A percentile compares a stretch with the other conserved stretches of the same genome.
These are phyloP conservation scores for Candida xyloterini DNA, from an alignment of 805 yeast genomes.

Conservation along the genomic window DNA sequence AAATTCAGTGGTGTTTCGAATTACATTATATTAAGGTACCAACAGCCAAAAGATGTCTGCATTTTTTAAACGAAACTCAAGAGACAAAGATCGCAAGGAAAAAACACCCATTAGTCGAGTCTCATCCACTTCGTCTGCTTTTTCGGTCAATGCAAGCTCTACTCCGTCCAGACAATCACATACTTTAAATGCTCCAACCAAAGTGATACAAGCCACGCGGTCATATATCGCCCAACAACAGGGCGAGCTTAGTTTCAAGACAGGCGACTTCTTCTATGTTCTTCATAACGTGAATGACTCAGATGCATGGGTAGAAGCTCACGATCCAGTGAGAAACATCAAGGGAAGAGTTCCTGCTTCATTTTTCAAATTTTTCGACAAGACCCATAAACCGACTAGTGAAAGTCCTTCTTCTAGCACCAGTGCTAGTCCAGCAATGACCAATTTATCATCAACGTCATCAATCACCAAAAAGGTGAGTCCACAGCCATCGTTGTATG, in stretches of 20 bases:
- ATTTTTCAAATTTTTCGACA: constrained; percentile 75
- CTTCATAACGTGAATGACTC: constrained; percentile 47
- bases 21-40: neutral
- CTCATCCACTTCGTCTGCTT: constrained; percentile 20
- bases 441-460: constrained; percentile 34
- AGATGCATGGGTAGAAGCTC: constrained; percentile 76
- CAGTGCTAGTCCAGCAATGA: constrained; percentile 18
- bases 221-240: constrained; percentile 77
- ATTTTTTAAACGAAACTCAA: constrained; percentile 32
- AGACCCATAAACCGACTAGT: constrained; percentile 43
- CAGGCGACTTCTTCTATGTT: constrained; percentile 90
- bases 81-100: constrained; percentile 29
- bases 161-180: constrained; percentile 8
- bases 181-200: constrained; percentile 56
- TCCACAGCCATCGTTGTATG: constrained; percentile 53
- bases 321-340: constrained; percentile 73
- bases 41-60: constrained; percentile 21
- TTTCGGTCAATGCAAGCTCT: constrained; percentile 7
- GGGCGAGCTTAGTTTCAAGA: constrained; percentile 71
- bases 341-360: constrained; percentile 86
- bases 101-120: constrained; percentile 19
- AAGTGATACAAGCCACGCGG: constrained; percentile 78
- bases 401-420: constrained; percentile 19
- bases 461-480: constrained; percentile 13
- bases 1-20: neutral